Evolutionary conservation across 2,329 filamentous ascomycete genomes (phyloP).

Genomic region (Didymellaceae sp.): DNA sequence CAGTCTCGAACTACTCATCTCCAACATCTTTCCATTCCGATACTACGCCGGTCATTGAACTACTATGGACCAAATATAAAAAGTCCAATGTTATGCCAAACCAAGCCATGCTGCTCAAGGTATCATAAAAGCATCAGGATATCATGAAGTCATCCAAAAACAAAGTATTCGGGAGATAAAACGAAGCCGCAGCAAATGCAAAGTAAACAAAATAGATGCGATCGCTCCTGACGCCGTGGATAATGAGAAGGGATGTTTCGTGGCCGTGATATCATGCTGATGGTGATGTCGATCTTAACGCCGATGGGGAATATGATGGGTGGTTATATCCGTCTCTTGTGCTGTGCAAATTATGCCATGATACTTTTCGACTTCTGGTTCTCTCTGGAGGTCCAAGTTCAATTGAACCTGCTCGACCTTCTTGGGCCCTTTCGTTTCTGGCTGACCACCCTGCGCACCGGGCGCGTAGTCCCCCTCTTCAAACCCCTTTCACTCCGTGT

Average conservation of each 20-base stretch:
- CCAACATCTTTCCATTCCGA: no score
- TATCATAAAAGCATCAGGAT: no score
- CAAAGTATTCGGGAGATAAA: no score
- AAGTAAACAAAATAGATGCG: not conserved
- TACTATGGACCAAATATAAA: not conserved
- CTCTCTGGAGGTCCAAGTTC: no score
- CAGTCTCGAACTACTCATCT: no score
- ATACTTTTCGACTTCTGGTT: no score
- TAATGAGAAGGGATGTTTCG: not conserved
- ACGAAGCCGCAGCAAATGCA: not conserved
- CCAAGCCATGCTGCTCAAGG: not conserved
- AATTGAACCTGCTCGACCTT: not conserved
- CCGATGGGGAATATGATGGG: no score
- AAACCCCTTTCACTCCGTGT: conserved; percentile 5
- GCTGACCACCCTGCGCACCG: conserved; percentile 1
- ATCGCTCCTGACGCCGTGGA: not conserved
- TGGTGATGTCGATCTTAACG: no score
- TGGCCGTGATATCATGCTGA: not conserved
- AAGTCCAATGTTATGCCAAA: not conserved
- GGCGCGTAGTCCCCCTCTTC: conserved; percentile 10
- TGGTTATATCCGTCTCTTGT: no score
- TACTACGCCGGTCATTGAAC: no score
- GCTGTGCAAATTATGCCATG: no score
- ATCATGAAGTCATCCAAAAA: no score
- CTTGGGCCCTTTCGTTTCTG: conserved; percentile 5